Base-by-base conservation (phyloP, 2,329 filamentous ascomycete genomes). In the Verticillium albo-atrum region DNA sequence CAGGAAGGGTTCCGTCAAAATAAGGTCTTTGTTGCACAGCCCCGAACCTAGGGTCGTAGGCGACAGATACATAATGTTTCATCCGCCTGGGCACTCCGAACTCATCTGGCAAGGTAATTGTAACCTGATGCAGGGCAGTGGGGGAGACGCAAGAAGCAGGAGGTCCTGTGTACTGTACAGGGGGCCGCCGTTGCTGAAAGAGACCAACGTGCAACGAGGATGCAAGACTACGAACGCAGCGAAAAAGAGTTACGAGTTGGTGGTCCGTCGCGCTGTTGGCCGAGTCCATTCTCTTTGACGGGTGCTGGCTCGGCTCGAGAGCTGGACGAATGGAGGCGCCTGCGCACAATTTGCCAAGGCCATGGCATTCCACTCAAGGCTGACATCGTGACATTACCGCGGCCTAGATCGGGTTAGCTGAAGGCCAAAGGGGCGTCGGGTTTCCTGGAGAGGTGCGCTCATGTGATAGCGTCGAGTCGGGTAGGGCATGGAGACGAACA, bases 261-360 rank as follows among this genome's bases (percentile, higher is more conserved):
- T 23, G 42, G 42, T 9, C 20, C 20, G 20, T 50, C 17, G 14
- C 34, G 25, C 20, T 15, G 14, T 50, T 23, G 20, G 42, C 42
- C 42, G 42, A n/a, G 20, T 50, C 20, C 6, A 15, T 14, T 20
- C 6, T 37, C 34, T 37, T 37, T 37, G 34, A 37, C 34, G 34
- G 34, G 15, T 14, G 34, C 34, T 15, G 34, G 34, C 15, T 37
- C 6, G 34, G 51, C 25, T 27, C 30, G 20, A 14, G 15, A 58
- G 23, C 66, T 64, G 53, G 68, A 71, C 71, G 54, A 56, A 56
- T 56, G 54, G 20, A 56, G 54, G 30, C 30, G 34, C n/a, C 14
- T 26, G 32, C 12, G n/a, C 23, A 47, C 35, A 35, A 56, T 56
- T 37, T 56, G 54, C 54, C 54, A 56, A 56, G 54, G 54, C 23